Base-by-base conservation (phyloP, 768 basidiomycete genomes). In the Holtermannia corniformis region DNA sequence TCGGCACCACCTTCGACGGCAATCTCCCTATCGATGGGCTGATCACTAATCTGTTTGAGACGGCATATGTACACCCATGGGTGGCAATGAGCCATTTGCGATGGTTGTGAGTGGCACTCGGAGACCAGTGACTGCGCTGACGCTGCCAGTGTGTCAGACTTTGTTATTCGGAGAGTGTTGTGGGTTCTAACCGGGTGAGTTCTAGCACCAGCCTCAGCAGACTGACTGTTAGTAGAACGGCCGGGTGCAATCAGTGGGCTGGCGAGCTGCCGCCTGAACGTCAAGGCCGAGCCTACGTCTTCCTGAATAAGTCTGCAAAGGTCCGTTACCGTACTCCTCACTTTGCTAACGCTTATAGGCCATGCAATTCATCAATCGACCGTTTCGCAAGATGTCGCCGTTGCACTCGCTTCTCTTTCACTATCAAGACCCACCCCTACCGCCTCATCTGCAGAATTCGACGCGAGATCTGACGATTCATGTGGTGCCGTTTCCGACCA, bases 161-260 rank as follows among this genome's bases (percentile, higher is more conserved):
- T 79, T 57, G 78, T 82, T 32, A 76, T 82, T 69, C 81, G 80
- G 57, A 73, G 77, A 2, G 73, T 83, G 0, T 59, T 83, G 24
- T 82, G 81, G 81, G 55, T 81, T n/a, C 59, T 83, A 41, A 81
- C 81, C 1, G 81, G 81, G 32, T 48, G 28, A 13, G 7, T 21
- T 16, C 20, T 21, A 21, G 22, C 16, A 12, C 4, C 12, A 23
- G 10, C 49, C 3, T 12, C 7, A 2, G 14, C 3, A 1, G 13
- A 3, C 16, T 0, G n/a, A n/a, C n/a, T n/a, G n/a, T n/a, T 5
- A 12, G 22, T 7, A 59, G 65, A 14, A 74, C 76, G 59, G 77
- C 78, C 11, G 79, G 80, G 12, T 81, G 80, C 61, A 81, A 81
- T 59, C 81, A 82, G 73, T 82, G 81, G 81, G 80, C 78, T 16